Evolutionary conservation across 441 rosid genomes (phyloP), one percentile per base, ranked within the genome.

Genomic region (Pelargonium citronellum): DNA sequence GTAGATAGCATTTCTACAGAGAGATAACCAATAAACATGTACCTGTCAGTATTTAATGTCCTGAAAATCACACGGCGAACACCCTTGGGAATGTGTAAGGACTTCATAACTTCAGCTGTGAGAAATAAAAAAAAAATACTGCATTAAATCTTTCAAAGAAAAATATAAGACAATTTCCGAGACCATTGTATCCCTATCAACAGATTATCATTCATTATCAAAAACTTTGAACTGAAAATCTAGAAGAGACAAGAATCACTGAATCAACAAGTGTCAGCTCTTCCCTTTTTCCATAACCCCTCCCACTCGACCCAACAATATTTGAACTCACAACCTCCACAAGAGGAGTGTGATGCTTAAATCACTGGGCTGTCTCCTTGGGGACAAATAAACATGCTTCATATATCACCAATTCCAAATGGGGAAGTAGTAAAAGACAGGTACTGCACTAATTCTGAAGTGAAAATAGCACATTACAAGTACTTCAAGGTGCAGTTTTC

Each of bases 11-110:
- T 8, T 47, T 47, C n/a, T 10, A 49, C 12, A 13, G 57, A 3
- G 10, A 49, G 13, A 2, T 13, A 49, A 49, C 16, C 47, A 7
- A 43, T 49, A 51, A 24, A 24, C 3, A 67, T 11, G 72, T 68
- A 84, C 88, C 83, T 84, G 68, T 87, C 89, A 1, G 89, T 87
- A 70, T 87, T 87, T 19, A 78, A 57, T 15, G 91, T 85, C 75
- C 89, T 79, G 57, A 87, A 87, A 63, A 87, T 81, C 68, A 84
- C 91, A 68, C 88, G 88, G 44, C 83, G 83, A 57, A 84, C 84
- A 57, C 87, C 89, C 66, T 69, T 83, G 0, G 86, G 87, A 69
- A 87, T 83, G 66, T 78, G 68, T 66, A 87, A 75, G 51, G 88
- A 79, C 71, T 80, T 68, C 87, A 87, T 83, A 11, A 86, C 87